phyloP scores from a whole-genome alignment of 441 rosid species.

The Pelargonium australe region DNA sequence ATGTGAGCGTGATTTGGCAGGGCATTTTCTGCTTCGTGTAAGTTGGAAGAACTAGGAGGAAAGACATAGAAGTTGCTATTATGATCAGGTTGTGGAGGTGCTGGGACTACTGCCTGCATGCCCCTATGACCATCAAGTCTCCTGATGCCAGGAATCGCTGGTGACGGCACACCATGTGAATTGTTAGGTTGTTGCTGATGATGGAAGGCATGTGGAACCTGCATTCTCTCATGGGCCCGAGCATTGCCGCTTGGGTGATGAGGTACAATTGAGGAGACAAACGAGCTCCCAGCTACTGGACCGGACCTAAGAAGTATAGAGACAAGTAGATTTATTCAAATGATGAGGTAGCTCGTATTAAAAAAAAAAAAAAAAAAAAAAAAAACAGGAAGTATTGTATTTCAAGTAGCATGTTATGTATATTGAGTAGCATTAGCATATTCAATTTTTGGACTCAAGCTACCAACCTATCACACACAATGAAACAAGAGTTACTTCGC shows the following conservation, averaged over 20 bases:
- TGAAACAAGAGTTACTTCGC: no score
- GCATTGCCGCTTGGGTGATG: constrained; percentile 46
- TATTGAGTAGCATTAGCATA: no score
- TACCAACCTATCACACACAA: no score
- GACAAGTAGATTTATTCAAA: constrained; percentile 11
- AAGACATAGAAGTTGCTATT: constrained; percentile 29
- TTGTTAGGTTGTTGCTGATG: constrained; percentile 40
- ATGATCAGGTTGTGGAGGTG: constrained; percentile 30
- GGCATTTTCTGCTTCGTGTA: constrained; percentile 34
- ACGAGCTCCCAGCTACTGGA: constrained; percentile 40
- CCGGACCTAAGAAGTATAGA: constrained; percentile 32
- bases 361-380: no score
- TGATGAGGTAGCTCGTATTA: background rate
- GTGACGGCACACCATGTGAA: constrained; percentile 29
- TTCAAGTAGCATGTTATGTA: no score
- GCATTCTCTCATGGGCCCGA: constrained; percentile 43
- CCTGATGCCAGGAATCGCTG: constrained; percentile 30
- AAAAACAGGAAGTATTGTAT: no score
- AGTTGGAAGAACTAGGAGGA: constrained; percentile 31
- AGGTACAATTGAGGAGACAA: constrained; percentile 38
- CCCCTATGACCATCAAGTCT: constrained; percentile 35
- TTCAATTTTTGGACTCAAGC: no score
- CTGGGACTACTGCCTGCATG: constrained; percentile 24
- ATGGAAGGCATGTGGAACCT: constrained; percentile 37
- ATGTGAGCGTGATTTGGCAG: constrained; percentile 20